A percentile compares a stretch with the other conserved stretches of the same genome.
Evolutionary conservation across 2,329 filamentous ascomycete genomes (phyloP).

Genomic region (Scortechinia acanthostroma): DNA sequence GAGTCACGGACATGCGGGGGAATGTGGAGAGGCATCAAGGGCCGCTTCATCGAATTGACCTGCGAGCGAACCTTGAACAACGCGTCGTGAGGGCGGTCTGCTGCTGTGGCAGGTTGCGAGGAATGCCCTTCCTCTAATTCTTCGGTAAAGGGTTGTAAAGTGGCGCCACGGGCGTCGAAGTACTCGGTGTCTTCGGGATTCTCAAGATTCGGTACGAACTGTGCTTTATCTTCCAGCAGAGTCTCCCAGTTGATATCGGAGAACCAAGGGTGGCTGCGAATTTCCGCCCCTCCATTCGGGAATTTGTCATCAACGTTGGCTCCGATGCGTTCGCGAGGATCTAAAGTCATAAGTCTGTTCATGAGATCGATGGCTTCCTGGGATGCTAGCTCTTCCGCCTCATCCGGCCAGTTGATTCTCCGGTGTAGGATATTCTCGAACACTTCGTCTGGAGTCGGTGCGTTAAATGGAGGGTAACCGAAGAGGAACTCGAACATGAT

Average conservation of each 20-base stretch:
- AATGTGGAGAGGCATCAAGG: slow-evolving; percentile 90
- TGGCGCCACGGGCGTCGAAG: slow-evolving; percentile 86
- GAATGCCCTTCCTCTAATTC: slow-evolving; percentile 86
- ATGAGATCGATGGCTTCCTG: slow-evolving; percentile 88
- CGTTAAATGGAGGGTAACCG: slow-evolving; percentile 89
- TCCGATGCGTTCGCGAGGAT: slow-evolving; percentile 76
- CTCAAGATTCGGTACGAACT: slow-evolving; percentile 86
- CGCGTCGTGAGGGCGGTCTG: slow-evolving; percentile 88
- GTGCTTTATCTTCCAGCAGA: slow-evolving; percentile 86
- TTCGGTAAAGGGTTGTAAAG: slow-evolving; percentile 83
- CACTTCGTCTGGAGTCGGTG: slow-evolving; percentile 79
- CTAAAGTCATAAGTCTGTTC: slow-evolving; percentile 79
- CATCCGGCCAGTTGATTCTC: slow-evolving; percentile 86
- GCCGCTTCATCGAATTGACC: slow-evolving; percentile 80
- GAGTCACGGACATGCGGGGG: slow-evolving; percentile 83
- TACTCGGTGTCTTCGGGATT: slow-evolving; percentile 98
- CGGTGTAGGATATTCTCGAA: slow-evolving; percentile 93
- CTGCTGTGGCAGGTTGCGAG: slow-evolving; percentile 62
- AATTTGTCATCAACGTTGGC: slow-evolving; percentile 80
- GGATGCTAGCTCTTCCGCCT: slow-evolving; percentile 72
- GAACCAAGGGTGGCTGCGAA: slow-evolving; percentile 86
- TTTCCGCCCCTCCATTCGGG: slow-evolving; percentile 79
- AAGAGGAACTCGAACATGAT: slow-evolving; percentile 96
- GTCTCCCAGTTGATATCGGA: slow-evolving; percentile 80
- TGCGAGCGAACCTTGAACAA: slow-evolving; percentile 82